Conservation (phyloP, 495 filamentous ascomycete genomes). For the Hypoxylon lienhwacheense region DNA sequence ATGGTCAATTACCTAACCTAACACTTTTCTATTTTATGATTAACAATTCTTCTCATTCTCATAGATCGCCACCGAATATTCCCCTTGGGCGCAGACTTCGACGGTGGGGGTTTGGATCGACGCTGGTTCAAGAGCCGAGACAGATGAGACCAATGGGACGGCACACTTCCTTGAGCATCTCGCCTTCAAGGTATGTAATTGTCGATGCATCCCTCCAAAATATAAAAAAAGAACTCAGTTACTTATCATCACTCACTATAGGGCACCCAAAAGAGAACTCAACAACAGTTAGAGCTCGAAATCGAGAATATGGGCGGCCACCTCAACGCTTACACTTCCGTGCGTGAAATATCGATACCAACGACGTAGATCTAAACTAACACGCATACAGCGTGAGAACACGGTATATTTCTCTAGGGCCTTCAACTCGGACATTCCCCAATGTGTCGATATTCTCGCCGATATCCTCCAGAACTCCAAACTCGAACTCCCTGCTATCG, state of each 20-base stretch:
- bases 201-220: neutral
- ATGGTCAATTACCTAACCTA: constrained; percentile 40
- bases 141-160: constrained; percentile 96
- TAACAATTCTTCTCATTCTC: constrained; percentile 40
- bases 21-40: constrained; percentile 8
- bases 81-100: constrained; percentile 96
- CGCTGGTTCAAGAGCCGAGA: constrained; percentile 97
- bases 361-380: constrained; percentile 40
- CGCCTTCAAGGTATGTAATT: constrained; percentile 90
- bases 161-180: constrained; percentile 99
- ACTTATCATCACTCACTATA: constrained; percentile 34
- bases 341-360: constrained; percentile 55
- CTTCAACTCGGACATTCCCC: constrained; percentile 95
- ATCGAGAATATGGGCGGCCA: constrained; percentile 99
- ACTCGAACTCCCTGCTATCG: constrained; percentile 87
- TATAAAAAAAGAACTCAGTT: neutral
- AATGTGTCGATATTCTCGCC: constrained; percentile 94
- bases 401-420: constrained; percentile 99
- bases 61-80: constrained; percentile 96
- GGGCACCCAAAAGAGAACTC: constrained; percentile 90
- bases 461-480: constrained; percentile 99
- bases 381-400: constrained; percentile 76
- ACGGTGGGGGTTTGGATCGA: constrained; percentile 99
- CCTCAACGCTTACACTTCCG: constrained; percentile 99
- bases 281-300: constrained; percentile 96